These are phyloP conservation scores for Colletotrichum sp. DNA, from an alignment of 2,329 filamentous ascomycete species.

Conservation along the genomic window DNA sequence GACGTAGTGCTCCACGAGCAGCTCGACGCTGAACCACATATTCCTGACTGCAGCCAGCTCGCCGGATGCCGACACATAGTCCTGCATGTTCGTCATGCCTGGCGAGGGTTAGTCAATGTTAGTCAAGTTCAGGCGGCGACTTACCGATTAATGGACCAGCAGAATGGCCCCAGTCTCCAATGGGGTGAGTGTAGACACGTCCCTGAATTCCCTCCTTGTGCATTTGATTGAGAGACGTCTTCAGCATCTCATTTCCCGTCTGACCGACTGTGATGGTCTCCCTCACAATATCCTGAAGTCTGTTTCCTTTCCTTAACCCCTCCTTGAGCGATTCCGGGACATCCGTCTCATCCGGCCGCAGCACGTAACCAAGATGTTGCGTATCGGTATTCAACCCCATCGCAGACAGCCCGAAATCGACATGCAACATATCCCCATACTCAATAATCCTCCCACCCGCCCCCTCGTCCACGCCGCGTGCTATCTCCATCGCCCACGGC, in stretches of 20 bases:
- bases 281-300: constrained; percentile 52
- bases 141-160: constrained; percentile 52
- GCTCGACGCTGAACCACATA: constrained; percentile 56
- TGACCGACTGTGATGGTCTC: constrained; percentile 47
- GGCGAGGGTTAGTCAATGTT: neutral
- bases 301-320: constrained; percentile 50
- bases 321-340: constrained; percentile 45
- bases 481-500: neutral
- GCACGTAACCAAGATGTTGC: constrained; percentile 55
- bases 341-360: constrained; percentile 43
- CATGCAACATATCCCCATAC: constrained; percentile 52
- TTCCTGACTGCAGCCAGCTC: constrained; percentile 48
- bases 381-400: constrained; percentile 55
- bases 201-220: constrained; percentile 46
- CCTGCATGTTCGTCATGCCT: constrained; percentile 57
- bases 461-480: neutral
- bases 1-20: constrained; percentile 52
- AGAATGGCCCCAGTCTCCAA: constrained; percentile 56
- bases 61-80: constrained; percentile 49
- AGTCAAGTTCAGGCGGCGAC: constrained; percentile 1
- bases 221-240: constrained; percentile 43
- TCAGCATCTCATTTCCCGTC: constrained; percentile 50
- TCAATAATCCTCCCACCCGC: constrained; percentile 35
- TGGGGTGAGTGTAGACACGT: constrained; percentile 53
- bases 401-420: constrained; percentile 53